Evolutionary conservation across 176 grass and related monocot genomes (phyloP).

Genomic region (Chloris gayana): DNA sequence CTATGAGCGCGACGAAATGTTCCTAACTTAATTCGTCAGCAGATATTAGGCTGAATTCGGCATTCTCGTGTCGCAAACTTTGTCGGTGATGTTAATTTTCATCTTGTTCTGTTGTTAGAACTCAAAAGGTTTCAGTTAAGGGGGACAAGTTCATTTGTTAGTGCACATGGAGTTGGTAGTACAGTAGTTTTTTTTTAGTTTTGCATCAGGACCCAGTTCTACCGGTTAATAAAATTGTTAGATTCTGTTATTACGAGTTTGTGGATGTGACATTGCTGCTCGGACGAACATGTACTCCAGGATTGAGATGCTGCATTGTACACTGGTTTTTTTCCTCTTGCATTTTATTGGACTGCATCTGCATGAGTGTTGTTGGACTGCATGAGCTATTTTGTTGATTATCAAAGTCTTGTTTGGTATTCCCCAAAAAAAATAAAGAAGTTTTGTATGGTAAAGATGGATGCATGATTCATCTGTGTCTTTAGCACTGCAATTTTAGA

Average conservation of each 20-base stretch:
- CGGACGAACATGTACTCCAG: background rate
- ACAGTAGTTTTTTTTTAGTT: background rate
- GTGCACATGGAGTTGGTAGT: constrained; percentile 18
- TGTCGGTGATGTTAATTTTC: background rate
- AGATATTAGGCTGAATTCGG: background rate
- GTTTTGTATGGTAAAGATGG: background rate
- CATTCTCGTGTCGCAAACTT: background rate
- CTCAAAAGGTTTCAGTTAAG: background rate
- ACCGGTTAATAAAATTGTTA: background rate
- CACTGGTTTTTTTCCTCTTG: background rate
- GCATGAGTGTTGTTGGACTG: background rate
- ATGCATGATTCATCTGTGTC: background rate
- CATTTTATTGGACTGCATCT: background rate
- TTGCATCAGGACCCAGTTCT: background rate
- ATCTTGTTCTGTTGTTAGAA: background rate
- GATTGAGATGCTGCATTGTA: constrained; percentile 23
- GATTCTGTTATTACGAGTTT: background rate
- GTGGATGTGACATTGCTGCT: background rate
- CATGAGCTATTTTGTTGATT: background rate
- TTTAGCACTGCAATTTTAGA: background rate
- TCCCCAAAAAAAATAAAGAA: too few relatives aligned
- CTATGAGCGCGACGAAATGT: background rate
- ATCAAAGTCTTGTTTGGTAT: background rate
- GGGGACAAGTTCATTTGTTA: background rate
- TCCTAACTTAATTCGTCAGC: background rate